These are phyloP conservation scores for Phialemonium atrogriseum DNA, from an alignment of 2,329 filamentous ascomycete genomes.

Conservation along the genomic window DNA sequence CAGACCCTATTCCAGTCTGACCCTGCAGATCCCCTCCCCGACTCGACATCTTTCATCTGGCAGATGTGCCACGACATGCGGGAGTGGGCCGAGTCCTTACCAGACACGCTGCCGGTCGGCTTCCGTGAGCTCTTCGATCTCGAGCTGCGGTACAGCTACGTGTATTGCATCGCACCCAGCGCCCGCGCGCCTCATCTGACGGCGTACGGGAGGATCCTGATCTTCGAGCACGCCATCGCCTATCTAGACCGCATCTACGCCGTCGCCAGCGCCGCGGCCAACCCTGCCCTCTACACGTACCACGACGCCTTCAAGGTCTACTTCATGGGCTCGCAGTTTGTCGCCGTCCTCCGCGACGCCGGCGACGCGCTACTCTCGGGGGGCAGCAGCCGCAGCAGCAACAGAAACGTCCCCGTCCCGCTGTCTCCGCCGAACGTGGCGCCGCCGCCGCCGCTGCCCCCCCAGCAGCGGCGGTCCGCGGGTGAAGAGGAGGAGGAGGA, in stretches of 20 bases:
- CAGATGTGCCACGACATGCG: constrained; percentile 67
- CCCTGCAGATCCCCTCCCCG: constrained; percentile 51
- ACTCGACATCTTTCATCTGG: constrained; percentile 67
- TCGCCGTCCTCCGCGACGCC: constrained; percentile 50
- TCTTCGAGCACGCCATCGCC: constrained; percentile 80
- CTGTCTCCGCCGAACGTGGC: constrained; percentile 35
- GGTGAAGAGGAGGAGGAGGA: too few species aligned
- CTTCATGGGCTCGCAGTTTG: constrained; percentile 59
- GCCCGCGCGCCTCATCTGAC: constrained; percentile 63
- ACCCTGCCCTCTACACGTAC: constrained; percentile 69
- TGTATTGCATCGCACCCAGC: constrained; percentile 80
- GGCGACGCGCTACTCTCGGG: constrained; percentile 49
- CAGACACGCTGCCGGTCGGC: constrained; percentile 52
- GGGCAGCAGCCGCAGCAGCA: too few species aligned
- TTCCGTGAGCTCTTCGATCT: constrained; percentile 76
- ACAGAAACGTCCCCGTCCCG: constrained; percentile 35
- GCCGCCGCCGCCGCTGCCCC: constrained; percentile 46
- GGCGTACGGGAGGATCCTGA: constrained; percentile 68
- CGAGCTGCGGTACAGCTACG: constrained; percentile 82
- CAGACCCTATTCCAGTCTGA: constrained; percentile 79
- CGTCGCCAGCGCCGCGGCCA: constrained; percentile 50
- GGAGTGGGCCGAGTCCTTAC: constrained; percentile 74
- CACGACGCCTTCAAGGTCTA: constrained; percentile 81
- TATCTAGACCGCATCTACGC: constrained; percentile 70
- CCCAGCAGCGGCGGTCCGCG: too few species aligned